Evolutionary conservation across 495 filamentous ascomycete genomes (phyloP), one percentile per base, ranked within the genome.

Genomic region (Xylaria longipes): DNA sequence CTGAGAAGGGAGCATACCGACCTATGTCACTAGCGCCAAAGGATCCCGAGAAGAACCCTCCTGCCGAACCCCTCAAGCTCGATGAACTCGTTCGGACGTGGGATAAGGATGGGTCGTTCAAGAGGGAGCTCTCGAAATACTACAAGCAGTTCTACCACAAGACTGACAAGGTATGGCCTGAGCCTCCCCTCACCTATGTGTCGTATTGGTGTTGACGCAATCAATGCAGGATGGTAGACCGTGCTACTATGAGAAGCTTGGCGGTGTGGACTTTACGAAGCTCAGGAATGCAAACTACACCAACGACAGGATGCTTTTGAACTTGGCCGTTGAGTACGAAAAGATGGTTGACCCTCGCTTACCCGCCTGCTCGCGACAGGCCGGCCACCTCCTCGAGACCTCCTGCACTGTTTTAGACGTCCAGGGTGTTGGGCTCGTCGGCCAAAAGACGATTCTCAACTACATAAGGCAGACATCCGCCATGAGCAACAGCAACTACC

Each of bases 81-180:
- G 94, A 98, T 81, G 87, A 97, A 50, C 88, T 95, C 22, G 87
- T 93, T 66, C 86, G 86, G 57, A 91, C 84, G 65, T 99, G 97
- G 85, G 90, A 95, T 48, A 97, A 97, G 56, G 77, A 79, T 50
- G 77, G 77, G 81, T 86, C 83, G 33, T 97, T 98, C 88, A 97
- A 97, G 87, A 82, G 87, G 61, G 77, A 94, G 77, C 88, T 99
- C 57, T 96, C 94, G 84, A 83, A 95, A 80, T 98, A 92, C 86
- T 99, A 99, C 81, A 94, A 95, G 4, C 96, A 99, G 85, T 99
- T 96, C 86, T 99, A 99, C 82, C 96, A 99, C 88, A 97, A 97
- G 85, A 99, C 94, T 7, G 96, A 99, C 84, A 97, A 97, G 87
- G 95, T 96, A 82, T 22, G 33, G 6, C 27, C 35, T n/a, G 14